A percentile compares a stretch with the other conserved stretches of the same genome.
phyloP scores from a whole-genome alignment of 345 rosid species.

The Melastoma malabathricum region DNA sequence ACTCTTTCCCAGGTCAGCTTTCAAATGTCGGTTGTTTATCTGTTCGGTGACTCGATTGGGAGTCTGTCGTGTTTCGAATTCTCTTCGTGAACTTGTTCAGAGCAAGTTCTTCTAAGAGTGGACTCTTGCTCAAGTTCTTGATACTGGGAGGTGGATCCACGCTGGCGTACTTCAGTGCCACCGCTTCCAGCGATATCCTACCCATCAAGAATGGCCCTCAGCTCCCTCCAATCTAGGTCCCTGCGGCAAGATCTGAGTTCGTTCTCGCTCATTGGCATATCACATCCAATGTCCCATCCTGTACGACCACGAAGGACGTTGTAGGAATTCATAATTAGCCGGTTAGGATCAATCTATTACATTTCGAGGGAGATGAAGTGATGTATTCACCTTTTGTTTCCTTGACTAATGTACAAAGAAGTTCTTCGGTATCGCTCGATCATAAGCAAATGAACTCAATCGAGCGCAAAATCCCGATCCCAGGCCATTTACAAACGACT shows the following conservation, averaged over 20 bases:
- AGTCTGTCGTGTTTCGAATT: background rate
- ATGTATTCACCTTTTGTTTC: background rate
- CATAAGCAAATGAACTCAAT: no score
- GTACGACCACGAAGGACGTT: background rate
- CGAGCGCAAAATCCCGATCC: no score
- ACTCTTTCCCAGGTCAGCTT: constrained; percentile 64
- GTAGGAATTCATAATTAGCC: no score
- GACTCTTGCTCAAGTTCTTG: constrained; percentile 82
- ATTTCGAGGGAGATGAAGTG: no score
- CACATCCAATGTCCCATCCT: background rate
- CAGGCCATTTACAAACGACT: no score
- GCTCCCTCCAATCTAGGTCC: constrained; percentile 88
- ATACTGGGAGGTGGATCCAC: constrained; percentile 75
- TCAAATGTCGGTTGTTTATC: background rate
- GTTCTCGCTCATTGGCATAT: background rate
- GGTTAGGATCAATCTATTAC: no score
- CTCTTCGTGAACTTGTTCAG: constrained; percentile 22
- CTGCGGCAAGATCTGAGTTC: constrained; percentile 66
- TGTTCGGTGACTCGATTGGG: background rate
- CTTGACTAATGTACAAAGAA: no score
- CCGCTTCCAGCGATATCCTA: constrained; percentile 55
- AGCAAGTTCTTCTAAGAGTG: constrained; percentile 98
- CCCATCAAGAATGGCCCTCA: constrained; percentile 94
- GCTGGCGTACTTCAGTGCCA: constrained; percentile 55
- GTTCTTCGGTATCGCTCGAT: no score